A percentile compares a stretch with the other conserved stretches of the same genome.
These are phyloP conservation scores for Pyrenula aspistea DNA, from an alignment of 495 filamentous ascomycete genomes.

Conservation along the genomic window DNA sequence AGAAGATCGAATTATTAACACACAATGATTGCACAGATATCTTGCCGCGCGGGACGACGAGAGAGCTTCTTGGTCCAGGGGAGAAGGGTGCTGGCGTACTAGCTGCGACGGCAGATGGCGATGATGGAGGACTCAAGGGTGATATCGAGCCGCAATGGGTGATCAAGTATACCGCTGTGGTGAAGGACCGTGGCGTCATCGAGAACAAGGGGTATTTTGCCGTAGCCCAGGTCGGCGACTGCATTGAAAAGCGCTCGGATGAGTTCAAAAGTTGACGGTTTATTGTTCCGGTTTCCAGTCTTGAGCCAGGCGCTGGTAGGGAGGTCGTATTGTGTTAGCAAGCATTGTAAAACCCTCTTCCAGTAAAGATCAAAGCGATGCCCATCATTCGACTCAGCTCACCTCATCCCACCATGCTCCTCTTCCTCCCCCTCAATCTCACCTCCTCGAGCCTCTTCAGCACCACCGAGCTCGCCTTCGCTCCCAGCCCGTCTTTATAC, in stretches of 20 bases:
- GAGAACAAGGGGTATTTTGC: slow-evolving; percentile 98
- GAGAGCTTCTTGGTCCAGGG: slow-evolving; percentile 63
- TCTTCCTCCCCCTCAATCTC: slow-evolving; percentile 90
- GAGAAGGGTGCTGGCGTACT: slow-evolving; percentile 56
- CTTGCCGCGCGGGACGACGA: slow-evolving; percentile 68
- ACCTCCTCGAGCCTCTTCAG: slow-evolving; percentile 84
- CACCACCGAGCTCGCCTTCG: slow-evolving; percentile 40
- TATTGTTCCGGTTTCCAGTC: too few relatives aligned
- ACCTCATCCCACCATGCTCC: slow-evolving; percentile 86
- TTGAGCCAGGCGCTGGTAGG: too few relatives aligned
- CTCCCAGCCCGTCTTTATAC: slow-evolving; percentile 42
- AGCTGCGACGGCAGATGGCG: slow-evolving; percentile 32
- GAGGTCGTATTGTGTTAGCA: too few relatives aligned
- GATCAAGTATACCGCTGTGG: slow-evolving; percentile 96
- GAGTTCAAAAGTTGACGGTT: too few relatives aligned
- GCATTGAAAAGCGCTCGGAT: background rate
- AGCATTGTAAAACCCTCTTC: too few relatives aligned
- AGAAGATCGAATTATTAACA: slow-evolving; percentile 78
- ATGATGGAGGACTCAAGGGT: slow-evolving; percentile 47
- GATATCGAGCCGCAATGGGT: slow-evolving; percentile 86
- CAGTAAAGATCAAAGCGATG: too few relatives aligned
- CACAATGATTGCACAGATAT: slow-evolving; percentile 94
- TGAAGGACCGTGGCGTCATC: slow-evolving; percentile 88
- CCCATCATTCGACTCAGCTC: too few relatives aligned
- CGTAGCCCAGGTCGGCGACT: slow-evolving; percentile 51